A percentile compares a stretch with the other conserved stretches of the same genome.
Evolutionary conservation across 176 grass and related monocot species (phyloP).

Genomic region (Cocos nucifera): DNA sequence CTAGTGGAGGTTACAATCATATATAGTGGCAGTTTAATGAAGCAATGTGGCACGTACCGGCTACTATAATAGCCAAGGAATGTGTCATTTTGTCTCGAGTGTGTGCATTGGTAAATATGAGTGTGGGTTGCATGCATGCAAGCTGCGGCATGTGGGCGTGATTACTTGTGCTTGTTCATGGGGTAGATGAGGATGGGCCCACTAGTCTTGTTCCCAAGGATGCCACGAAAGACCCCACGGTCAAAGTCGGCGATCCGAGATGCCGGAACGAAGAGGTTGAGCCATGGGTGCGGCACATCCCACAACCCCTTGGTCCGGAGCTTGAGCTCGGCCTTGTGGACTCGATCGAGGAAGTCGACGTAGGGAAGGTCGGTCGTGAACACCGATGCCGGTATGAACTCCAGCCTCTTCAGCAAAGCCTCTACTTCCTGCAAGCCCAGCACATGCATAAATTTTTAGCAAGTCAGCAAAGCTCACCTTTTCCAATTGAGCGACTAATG

Average conservation of each 20-base stretch:
- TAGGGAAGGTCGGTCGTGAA: slow-evolving; percentile 93
- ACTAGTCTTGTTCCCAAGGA: slow-evolving; percentile 67
- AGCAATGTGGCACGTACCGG: no score
- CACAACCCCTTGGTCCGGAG: slow-evolving; percentile 70
- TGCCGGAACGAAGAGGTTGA: slow-evolving; percentile 91
- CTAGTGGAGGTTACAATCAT: no score
- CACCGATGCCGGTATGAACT: slow-evolving; percentile 59
- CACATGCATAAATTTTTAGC: no score
- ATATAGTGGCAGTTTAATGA: no score
- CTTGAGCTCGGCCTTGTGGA: slow-evolving; percentile 90
- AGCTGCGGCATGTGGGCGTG: not conserved
- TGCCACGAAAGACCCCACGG: slow-evolving; percentile 57
- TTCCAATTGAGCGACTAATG: no score
- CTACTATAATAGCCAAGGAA: no score
- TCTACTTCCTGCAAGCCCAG: slow-evolving; percentile 46
- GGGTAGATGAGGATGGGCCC: slow-evolving; percentile 98
- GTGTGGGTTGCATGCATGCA: slow-evolving; percentile 12
- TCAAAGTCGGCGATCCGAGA: slow-evolving; percentile 84
- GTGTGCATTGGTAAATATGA: no score
- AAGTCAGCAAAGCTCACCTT: no score
- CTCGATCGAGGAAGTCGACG: slow-evolving; percentile 75
- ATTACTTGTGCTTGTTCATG: slow-evolving; percentile 86
- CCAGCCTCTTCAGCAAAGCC: slow-evolving; percentile 49
- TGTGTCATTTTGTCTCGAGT: no score
- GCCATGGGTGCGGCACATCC: slow-evolving; percentile 97